Evolutionary conservation across 495 filamentous ascomycete species (phyloP).

Genomic region (Cercophora samala): DNA sequence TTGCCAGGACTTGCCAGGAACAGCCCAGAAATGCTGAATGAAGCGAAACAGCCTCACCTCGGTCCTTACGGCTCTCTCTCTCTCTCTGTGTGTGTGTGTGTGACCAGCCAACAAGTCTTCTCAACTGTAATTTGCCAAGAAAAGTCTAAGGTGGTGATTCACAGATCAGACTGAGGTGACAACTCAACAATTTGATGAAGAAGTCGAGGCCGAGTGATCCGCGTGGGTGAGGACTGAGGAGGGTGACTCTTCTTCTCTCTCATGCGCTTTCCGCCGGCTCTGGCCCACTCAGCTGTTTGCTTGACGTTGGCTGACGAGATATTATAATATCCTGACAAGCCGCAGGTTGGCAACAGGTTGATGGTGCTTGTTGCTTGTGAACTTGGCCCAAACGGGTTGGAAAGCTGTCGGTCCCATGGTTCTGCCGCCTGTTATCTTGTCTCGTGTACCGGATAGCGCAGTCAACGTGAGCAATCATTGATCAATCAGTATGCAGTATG

Average conservation of each 20-base stretch:
- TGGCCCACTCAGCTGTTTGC: neutral
- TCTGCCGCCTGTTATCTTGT: neutral
- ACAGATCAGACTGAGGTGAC: neutral
- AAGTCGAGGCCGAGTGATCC: neutral
- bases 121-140: neutral
- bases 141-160: neutral
- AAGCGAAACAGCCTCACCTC: neutral
- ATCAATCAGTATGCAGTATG: neutral
- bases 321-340: neutral
- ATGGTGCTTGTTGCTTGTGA: neutral
- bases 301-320: neutral
- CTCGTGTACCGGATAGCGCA: too few relatives aligned
- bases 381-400: neutral
- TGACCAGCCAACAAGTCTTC: neutral
- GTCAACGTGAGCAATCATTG: neutral
- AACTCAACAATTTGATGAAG: neutral
- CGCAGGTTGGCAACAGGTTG: neutral
- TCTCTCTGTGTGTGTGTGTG: too few relatives aligned
- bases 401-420: neutral
- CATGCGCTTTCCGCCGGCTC: neutral
- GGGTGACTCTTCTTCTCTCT: neutral
- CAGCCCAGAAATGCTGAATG: slow-evolving; percentile 3
- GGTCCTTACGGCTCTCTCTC: neutral
- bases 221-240: neutral
- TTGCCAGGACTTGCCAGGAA: neutral